Evolutionary conservation across 768 basidiomycete species (phyloP).

Genomic region (Kwoniella botswanensis): DNA sequence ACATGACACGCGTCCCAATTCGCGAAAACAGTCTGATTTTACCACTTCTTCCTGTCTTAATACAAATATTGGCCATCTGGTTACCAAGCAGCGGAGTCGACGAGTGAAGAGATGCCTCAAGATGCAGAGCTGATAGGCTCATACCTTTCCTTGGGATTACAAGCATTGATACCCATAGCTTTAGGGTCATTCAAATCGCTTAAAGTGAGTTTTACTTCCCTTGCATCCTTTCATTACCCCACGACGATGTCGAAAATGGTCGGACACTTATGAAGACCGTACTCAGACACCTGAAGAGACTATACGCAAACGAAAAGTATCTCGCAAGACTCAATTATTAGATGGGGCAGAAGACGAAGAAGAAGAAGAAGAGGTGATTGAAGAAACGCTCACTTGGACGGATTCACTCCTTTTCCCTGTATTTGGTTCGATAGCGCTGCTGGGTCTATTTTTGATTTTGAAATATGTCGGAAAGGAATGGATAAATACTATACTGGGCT

Average conservation of each 20-base stretch:
- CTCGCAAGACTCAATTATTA: conserved; percentile 12
- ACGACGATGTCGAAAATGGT: not conserved
- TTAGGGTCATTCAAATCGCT: conserved; percentile 56
- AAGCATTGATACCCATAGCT: conserved; percentile 53
- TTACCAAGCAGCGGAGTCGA: not conserved
- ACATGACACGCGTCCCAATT: not conserved
- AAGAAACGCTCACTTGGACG: conserved; percentile 61
- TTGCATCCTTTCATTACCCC: not conserved
- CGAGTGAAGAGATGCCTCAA: conserved; percentile 8
- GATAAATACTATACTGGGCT: conserved; percentile 76
- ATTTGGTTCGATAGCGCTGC: conserved; percentile 69
- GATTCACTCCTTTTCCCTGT: conserved; percentile 58
- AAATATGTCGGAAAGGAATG: conserved; percentile 77
- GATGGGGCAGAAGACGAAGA: conserved; percentile 58
- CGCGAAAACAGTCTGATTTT: not conserved
- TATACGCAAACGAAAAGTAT: conserved; percentile 2
- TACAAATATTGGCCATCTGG: no score
- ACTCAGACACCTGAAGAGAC: conserved; percentile 25
- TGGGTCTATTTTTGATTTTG: conserved; percentile 72
- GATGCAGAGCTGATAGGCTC: conserved; percentile 19
- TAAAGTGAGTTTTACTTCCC: conserved; percentile 41
- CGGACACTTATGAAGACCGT: not conserved
- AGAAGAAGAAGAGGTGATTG: conserved; percentile 66
- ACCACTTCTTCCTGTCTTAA: not conserved
- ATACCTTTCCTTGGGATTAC: conserved; percentile 29